Base-by-base conservation (phyloP, 148 eudicot species). In the Persicaria maculosa region DNA sequence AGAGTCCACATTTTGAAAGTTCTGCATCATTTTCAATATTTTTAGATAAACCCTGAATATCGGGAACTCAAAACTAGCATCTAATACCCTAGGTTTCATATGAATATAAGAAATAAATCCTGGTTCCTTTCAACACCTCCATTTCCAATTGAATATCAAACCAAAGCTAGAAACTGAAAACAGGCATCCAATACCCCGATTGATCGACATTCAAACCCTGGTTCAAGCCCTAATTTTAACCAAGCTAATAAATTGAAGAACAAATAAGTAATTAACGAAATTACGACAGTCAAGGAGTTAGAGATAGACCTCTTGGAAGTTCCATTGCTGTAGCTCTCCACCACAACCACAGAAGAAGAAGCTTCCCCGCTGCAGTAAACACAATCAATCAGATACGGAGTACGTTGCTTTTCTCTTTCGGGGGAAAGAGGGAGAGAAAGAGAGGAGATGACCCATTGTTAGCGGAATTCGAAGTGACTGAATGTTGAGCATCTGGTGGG, bases 241-340 rank as follows among this genome's bases (percentile, higher is more conserved):
- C 11, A 47, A 64, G 17, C 50, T 5, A 12, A 44, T 5, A 12
- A 44, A 54, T 10, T 44, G 36, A 47, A 9, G 50, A 74, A 7
- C 62, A 72, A 46, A 10, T 64, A 43, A 31, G 40, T 31, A 31
- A 31, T 31, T 31, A 2, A 31, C 40, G 40, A 31, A 31, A 31
- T 31, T 50, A 70, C 47, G 76, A 71, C 44, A 57, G 22, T 52
- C 44, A 72, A 53, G n/a, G 50, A 59, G 69, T 9, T 43, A 74
- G 43, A 68, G 8, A 72, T 68, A 53, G 43, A 93, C 98, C 97
- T 89, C 76, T 88, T 93, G 31, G 92, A 77, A 79, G 88, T 78
- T 72, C 98, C 98, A 84, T 91, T 86, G 31, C 77, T 83, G 74
- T 84, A 83, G 77, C 86, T 89, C 80, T 91, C 98, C 74, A 93